These are phyloP conservation scores for Microdochium paspali DNA, from an alignment of 2,329 filamentous ascomycete genomes.

Conservation along the genomic window DNA sequence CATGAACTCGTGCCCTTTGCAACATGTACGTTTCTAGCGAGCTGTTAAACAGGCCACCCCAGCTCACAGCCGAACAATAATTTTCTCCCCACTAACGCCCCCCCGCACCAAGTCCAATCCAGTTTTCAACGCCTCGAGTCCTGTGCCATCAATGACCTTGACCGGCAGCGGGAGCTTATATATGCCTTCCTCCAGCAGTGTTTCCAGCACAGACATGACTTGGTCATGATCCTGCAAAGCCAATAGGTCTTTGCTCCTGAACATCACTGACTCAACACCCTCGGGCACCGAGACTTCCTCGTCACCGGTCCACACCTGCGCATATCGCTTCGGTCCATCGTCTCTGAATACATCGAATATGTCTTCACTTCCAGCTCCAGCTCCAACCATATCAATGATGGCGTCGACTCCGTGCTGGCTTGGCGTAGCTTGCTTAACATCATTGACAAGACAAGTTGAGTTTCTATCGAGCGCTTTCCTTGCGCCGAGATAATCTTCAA, in stretches of 20 bases:
- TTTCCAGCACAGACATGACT: slow-evolving; percentile 2
- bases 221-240: slow-evolving; percentile 1
- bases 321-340: slow-evolving; percentile 4
- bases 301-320: slow-evolving; percentile 5
- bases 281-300: slow-evolving; percentile 2
- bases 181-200: slow-evolving; percentile 3
- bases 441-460: not conserved
- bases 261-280: slow-evolving; percentile 2
- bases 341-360: slow-evolving; percentile 4
- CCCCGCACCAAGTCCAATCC: slow-evolving; percentile 3
- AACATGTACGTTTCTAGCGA: too few relatives aligned
- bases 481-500: slow-evolving; percentile 3
- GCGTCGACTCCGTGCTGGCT: slow-evolving; percentile 4
- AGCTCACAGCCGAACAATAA: slow-evolving; percentile 1
- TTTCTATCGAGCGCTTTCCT: slow-evolving; percentile 1
- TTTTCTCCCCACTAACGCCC: slow-evolving; percentile 6
- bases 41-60: too few relatives aligned
- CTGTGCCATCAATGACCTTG: slow-evolving; percentile 1
- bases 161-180: slow-evolving; percentile 6
- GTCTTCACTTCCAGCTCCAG: slow-evolving; percentile 1
- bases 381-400: slow-evolving; percentile 5
- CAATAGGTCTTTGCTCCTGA: not conserved
- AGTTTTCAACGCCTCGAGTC: slow-evolving; percentile 2
- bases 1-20: too few relatives aligned
- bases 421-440: slow-evolving; percentile 2